A percentile compares a stretch with the other conserved stretches of the same genome.
phyloP scores from a whole-genome alignment of 164 flowering plant genomes.

The Umbellularia californica region DNA sequence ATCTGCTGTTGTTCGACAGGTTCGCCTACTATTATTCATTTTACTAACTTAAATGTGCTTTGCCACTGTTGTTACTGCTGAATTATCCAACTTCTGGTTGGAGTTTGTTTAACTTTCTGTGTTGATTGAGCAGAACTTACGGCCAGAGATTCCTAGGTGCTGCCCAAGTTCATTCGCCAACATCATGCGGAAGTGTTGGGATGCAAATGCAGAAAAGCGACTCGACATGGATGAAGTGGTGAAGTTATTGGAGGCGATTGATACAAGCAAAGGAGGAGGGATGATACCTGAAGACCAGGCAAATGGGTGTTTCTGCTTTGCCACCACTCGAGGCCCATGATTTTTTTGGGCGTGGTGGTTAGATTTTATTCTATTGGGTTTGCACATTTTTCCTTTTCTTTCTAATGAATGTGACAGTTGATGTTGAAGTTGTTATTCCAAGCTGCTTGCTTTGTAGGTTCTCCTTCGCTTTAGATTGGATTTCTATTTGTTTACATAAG shows the following conservation, averaged over 20 bases:
- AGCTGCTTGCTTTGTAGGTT: background rate
- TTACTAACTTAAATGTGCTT: background rate
- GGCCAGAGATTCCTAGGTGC: conserved; percentile 80
- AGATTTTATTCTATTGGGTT: background rate
- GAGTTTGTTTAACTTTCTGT: background rate
- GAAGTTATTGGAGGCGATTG: conserved; percentile 68
- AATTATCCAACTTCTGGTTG: background rate
- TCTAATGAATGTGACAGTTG: background rate
- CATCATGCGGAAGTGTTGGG: conserved; percentile 87
- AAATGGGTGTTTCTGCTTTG: conserved; percentile 53
- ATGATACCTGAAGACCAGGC: conserved; percentile 85
- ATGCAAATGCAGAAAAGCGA: conserved; percentile 62
- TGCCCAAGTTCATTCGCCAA: conserved; percentile 73
- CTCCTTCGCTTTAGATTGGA: background rate
- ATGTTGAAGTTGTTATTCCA: background rate
- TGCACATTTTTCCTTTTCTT: background rate
- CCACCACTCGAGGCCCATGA: conserved; percentile 60
- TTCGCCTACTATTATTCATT: conserved; percentile 13
- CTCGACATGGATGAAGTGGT: conserved; percentile 92
- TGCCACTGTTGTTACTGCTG: background rate
- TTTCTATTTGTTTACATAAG: background rate
- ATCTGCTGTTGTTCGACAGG: conserved; percentile 88
- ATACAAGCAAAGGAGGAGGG: conserved; percentile 91
- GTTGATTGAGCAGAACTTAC: conserved; percentile 30
- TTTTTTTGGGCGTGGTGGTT: background rate